Conservation (phyloP, 805 yeast genomes). For the Candida schatavii region DNA sequence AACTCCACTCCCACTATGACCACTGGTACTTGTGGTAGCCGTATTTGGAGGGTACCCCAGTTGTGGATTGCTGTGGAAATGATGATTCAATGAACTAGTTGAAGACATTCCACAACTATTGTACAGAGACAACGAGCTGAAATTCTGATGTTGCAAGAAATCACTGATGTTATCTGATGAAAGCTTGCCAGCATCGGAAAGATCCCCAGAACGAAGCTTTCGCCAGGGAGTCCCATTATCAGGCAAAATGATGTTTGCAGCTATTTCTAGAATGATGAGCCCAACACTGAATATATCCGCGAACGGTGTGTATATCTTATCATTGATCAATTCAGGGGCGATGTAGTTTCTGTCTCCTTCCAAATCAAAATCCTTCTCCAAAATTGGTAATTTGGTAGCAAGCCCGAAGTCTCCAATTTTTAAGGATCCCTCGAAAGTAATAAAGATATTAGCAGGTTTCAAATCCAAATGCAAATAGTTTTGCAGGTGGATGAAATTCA, state of each 20-base stretch:
- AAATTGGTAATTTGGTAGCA: constrained; percentile 76
- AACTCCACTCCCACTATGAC: constrained; percentile 1
- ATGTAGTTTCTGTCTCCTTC: constrained; percentile 98
- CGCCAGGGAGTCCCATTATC: constrained; percentile 98
- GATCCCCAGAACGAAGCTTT: constrained; percentile 88
- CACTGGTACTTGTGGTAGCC: constrained; percentile 2
- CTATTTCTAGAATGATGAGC: constrained; percentile 87
- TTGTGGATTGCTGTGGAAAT: constrained; percentile 4
- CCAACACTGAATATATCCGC: constrained; percentile 97
- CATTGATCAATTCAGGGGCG: constrained; percentile 91
- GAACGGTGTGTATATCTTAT: constrained; percentile 79
- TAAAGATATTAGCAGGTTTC: constrained; percentile 92
- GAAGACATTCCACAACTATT: constrained; percentile 16
- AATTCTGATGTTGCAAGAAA: constrained; percentile 37
- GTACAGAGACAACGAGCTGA: constrained; percentile 32
- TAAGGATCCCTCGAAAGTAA: constrained; percentile 90
- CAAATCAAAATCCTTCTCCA: constrained; percentile 68
- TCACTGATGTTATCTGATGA: constrained; percentile 50
- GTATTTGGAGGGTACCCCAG: constrained; percentile 4
- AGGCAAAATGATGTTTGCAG: constrained; percentile 91
- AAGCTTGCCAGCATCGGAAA: constrained; percentile 89
- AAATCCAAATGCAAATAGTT: constrained; percentile 82
- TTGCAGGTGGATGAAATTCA: constrained; percentile 73
- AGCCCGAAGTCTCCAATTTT: constrained; percentile 97
- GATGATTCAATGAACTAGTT: constrained; percentile 6